Evolutionary conservation across 768 basidiomycete species (phyloP).

Genomic region (Russula dissimulans): DNA sequence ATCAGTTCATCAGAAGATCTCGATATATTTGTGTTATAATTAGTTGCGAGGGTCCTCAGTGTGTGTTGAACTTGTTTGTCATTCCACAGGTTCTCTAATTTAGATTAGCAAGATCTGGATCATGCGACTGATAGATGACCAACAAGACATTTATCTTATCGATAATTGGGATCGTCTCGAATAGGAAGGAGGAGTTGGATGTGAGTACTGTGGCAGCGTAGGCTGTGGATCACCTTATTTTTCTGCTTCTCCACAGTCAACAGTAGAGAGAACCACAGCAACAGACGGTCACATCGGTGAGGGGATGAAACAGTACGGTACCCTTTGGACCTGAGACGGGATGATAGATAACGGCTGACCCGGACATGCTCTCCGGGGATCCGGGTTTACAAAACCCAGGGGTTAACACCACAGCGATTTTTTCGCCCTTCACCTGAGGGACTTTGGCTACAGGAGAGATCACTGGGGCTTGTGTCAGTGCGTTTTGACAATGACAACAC

Average conservation of each 20-base stretch:
- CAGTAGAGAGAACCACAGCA: not conserved
- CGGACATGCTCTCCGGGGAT: not conserved
- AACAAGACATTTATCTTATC: not conserved
- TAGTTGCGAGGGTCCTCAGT: not conserved
- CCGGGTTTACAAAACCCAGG: not conserved
- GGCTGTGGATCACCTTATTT: not conserved
- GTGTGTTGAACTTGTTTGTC: not conserved
- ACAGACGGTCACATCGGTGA: not conserved
- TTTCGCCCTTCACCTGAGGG: constrained; percentile 6
- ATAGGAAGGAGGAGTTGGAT: not conserved
- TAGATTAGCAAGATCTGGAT: not conserved
- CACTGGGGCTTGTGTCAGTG: not conserved
- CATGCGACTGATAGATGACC: not conserved
- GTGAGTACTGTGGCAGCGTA: too few species aligned
- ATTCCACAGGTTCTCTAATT: not conserved
- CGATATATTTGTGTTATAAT: constrained; percentile 1
- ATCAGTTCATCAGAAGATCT: not conserved
- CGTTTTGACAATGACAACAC: constrained; percentile 13
- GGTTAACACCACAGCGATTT: not conserved
- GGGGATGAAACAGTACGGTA: too few species aligned
- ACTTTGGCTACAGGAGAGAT: constrained; percentile 17
- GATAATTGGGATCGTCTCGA: not conserved
- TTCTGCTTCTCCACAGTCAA: not conserved
- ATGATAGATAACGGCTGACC: constrained; percentile 1
- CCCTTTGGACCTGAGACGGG: not conserved